Percentiles rank a stretch among this genome's conserved stretches.
Conservation (phyloP, 768 basidiomycete genomes). For the Cystobasidium onofrii region DNA sequence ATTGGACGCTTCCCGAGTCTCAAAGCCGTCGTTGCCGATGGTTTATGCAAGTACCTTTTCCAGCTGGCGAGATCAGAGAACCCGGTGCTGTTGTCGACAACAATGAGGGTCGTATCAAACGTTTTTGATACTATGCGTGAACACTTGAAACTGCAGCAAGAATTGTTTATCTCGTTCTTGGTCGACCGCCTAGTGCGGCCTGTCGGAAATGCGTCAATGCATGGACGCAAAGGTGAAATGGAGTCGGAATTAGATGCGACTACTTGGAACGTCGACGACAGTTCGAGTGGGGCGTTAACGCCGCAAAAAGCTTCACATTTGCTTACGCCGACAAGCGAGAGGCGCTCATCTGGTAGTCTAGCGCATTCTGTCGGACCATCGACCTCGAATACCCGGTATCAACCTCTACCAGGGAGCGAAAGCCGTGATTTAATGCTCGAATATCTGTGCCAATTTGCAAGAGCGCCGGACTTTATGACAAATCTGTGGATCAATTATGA, state of each 20-base stretch:
- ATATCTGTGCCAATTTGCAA: constrained; percentile 68
- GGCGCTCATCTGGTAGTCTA: background rate
- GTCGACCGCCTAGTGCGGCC: constrained; percentile 68
- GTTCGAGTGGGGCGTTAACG: background rate
- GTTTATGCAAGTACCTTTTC: constrained; percentile 93
- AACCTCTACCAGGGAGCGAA: constrained; percentile 51
- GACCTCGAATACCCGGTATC: background rate
- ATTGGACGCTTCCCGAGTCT: constrained; percentile 73
- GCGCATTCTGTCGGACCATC: background rate
- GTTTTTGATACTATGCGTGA: constrained; percentile 77
- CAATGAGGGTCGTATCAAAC: constrained; percentile 77
- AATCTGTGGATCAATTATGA: constrained; percentile 95
- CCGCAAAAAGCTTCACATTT: background rate
- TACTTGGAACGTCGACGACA: constrained; percentile 38
- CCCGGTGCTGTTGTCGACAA: constrained; percentile 63
- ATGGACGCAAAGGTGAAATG: constrained; percentile 35
- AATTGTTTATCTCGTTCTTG: constrained; percentile 86
- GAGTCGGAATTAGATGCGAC: constrained; percentile 37
- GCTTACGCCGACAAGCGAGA: background rate
- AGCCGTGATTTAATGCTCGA: constrained; percentile 84
- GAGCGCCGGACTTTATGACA: constrained; percentile 77
- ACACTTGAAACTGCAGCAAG: constrained; percentile 85
- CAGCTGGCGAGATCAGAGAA: constrained; percentile 86
- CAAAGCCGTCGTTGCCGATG: constrained; percentile 66
- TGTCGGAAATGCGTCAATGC: constrained; percentile 6